phyloP scores from a whole-genome alignment of 805 yeast genomes.

The Cyberlindnera euphorbiiphila region DNA sequence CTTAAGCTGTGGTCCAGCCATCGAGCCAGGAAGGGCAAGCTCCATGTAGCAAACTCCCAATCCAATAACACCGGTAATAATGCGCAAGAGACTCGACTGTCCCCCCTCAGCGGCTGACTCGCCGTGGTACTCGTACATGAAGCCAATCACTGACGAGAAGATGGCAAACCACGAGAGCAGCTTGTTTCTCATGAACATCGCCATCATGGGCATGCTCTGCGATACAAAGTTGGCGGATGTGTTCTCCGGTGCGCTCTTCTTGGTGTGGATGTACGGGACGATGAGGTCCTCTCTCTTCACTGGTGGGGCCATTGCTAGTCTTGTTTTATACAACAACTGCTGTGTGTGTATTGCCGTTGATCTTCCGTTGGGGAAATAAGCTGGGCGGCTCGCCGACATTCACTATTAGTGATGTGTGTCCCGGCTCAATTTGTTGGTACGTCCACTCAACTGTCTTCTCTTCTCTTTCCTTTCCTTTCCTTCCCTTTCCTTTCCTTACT shows the following conservation, averaged over 20 bases:
- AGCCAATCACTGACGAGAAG: constrained; percentile 44
- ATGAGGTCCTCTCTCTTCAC: constrained; percentile 35
- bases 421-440: too few species aligned
- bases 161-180: constrained; percentile 43
- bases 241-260: constrained; percentile 43
- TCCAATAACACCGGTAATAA: constrained; percentile 11
- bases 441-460: too few species aligned
- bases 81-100: constrained; percentile 28
- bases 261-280: constrained; percentile 42
- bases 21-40: constrained; percentile 27
- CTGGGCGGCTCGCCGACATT: too few species aligned
- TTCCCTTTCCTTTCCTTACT: too few species aligned
- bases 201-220: constrained; percentile 65
- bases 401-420: too few species aligned
- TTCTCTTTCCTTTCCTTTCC: too few species aligned
- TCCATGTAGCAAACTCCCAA: constrained; percentile 53
- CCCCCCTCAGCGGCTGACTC: constrained; percentile 28
- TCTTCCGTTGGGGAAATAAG: too few species aligned
- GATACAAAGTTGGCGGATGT: constrained; percentile 40
- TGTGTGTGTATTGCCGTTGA: too few species aligned
- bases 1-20: constrained; percentile 8
- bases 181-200: constrained; percentile 56
- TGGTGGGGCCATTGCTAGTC: constrained; percentile 29
- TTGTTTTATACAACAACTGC: too few species aligned
- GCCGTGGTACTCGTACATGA: constrained; percentile 26